These are phyloP conservation scores for Alloteropsis angusta DNA, from an alignment of 202 grass and related monocot species.

Conservation along the genomic window DNA sequence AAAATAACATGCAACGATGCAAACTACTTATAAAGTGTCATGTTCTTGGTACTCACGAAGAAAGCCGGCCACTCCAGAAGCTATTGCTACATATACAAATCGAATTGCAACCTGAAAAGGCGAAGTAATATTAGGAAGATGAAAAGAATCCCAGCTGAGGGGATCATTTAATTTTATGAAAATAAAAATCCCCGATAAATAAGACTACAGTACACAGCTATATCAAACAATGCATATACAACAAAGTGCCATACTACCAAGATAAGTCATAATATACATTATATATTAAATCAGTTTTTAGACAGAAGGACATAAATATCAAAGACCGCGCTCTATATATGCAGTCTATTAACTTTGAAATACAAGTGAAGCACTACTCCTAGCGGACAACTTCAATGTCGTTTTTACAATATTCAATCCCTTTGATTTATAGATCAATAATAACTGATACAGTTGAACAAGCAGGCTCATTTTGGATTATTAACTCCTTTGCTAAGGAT, in stretches of 20 bases:
- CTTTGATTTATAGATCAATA: neutral
- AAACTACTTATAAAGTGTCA: neutral
- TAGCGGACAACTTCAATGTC: neutral
- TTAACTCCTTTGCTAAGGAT: neutral
- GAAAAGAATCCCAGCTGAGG: neutral
- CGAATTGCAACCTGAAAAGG: constrained; percentile 44
- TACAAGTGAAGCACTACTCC: neutral
- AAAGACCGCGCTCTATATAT: neutral
- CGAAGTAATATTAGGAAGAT: neutral
- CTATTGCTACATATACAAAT: constrained; percentile 53
- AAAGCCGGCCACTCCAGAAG: constrained; percentile 41
- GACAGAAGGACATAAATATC: neutral
- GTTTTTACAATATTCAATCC: neutral
- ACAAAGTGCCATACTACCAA: neutral
- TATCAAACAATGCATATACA: neutral
- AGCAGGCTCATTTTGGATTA: neutral
- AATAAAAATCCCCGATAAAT: neutral
- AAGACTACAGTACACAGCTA: too few species aligned
- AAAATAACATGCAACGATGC: neutral
- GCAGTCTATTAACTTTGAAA: neutral
- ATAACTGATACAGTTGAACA: neutral
- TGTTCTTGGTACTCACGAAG: constrained; percentile 46
- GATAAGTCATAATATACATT: neutral
- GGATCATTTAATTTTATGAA: neutral
- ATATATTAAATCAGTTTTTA: neutral